These are phyloP conservation scores for Pyrenophora graminea DNA, from an alignment of 2,329 filamentous ascomycete genomes.

Conservation along the genomic window DNA sequence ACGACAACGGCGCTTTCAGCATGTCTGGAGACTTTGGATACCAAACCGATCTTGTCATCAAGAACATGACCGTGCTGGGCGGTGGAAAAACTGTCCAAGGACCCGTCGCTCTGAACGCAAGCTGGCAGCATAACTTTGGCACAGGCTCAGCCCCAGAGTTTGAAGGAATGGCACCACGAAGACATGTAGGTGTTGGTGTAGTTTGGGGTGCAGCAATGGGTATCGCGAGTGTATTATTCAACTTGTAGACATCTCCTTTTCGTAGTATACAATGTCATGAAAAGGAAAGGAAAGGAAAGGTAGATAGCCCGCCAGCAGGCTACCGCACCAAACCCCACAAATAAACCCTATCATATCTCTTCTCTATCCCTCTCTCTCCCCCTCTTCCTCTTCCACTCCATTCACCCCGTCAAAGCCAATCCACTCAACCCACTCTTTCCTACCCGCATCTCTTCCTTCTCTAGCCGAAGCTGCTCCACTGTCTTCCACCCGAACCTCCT, in stretches of 20 bases:
- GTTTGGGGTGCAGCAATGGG: not conserved
- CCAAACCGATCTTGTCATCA: constrained; percentile 26
- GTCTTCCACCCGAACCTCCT: no score
- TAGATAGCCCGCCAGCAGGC: no score
- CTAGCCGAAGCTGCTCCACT: no score
- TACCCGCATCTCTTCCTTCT: no score
- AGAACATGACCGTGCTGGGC: constrained; percentile 37
- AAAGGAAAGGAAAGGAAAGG: no score
- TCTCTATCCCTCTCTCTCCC: no score
- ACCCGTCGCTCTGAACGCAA: constrained; percentile 47
- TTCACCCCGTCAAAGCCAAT: no score
- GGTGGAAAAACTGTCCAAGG: constrained; percentile 56
- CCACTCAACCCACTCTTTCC: no score
- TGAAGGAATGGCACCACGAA: not conserved
- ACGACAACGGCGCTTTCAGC: constrained; percentile 58
- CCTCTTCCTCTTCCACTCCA: no score
- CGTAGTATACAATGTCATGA: no score
- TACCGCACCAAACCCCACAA: no score
- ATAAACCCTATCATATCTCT: no score
- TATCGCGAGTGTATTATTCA: not conserved
- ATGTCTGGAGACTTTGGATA: constrained; percentile 63
- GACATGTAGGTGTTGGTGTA: not conserved
- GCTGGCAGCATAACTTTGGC: constrained; percentile 15
- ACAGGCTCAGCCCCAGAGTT: not conserved
- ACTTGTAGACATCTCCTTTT: not conserved